phyloP scores from a whole-genome alignment of 305 asterid genomes.

The Solanum hybrid region DNA sequence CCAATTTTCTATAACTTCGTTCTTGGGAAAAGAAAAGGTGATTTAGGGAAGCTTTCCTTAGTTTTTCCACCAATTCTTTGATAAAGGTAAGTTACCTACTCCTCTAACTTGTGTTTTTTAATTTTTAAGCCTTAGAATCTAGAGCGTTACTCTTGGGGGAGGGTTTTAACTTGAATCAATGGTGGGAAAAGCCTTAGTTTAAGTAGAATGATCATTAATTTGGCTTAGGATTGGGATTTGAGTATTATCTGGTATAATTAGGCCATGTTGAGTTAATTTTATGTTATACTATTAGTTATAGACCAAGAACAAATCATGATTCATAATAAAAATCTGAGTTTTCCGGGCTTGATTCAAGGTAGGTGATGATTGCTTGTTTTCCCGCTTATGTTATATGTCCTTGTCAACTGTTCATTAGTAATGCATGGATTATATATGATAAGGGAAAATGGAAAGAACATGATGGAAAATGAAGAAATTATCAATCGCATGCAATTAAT shows the following conservation, averaged over 20 bases:
- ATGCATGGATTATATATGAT: background rate
- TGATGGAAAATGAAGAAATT: background rate
- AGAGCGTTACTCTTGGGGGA: background rate
- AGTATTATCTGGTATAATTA: background rate
- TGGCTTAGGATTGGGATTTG: background rate
- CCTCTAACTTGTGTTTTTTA: background rate
- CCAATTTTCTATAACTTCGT: background rate
- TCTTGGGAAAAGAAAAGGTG: background rate
- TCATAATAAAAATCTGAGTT: background rate
- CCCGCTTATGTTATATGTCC: background rate
- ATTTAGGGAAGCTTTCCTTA: background rate
- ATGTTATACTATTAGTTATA: too few relatives aligned
- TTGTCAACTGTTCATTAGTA: background rate
- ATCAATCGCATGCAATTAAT: too few relatives aligned
- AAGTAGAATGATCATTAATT: too few relatives aligned
- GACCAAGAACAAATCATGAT: background rate
- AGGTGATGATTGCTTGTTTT: background rate
- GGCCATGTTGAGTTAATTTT: background rate
- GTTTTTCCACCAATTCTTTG: background rate
- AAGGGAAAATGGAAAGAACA: background rate
- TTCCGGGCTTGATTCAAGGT: background rate
- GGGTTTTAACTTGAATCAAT: background rate
- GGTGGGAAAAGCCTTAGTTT: background rate
- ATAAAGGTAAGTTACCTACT: background rate
- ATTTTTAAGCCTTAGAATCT: background rate